Percentiles rank a stretch among this genome's conserved stretches.
Conservation (phyloP, 2,329 filamentous ascomycete species). For the Aspergillus hortae region DNA sequence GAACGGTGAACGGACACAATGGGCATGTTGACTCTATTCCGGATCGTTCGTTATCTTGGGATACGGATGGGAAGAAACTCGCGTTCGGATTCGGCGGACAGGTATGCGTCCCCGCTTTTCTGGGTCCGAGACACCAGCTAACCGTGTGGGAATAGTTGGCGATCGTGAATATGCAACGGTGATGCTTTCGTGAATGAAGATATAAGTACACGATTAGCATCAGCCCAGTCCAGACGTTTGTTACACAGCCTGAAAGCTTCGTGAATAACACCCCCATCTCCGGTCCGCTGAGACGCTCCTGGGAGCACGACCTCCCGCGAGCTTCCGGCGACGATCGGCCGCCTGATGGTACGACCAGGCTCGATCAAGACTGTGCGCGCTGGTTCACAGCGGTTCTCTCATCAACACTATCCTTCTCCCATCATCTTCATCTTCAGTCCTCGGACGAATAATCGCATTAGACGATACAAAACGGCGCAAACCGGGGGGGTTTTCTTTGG, state of each 20-base stretch:
- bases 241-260: too few species aligned
- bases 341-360: not conserved
- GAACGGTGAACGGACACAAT: conserved; percentile 35
- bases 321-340: too few species aligned
- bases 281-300: too few species aligned
- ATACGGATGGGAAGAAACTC: conserved; percentile 52
- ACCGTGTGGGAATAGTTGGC: conserved; percentile 26
- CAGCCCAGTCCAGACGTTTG: too few species aligned
- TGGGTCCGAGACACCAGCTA: conserved; percentile 4
- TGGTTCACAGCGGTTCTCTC: not conserved
- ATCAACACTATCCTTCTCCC: conserved; percentile 11
- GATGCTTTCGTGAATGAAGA: conserved; percentile 12
- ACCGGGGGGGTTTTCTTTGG: conserved; percentile 20
- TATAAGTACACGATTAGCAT: not conserved
- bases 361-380: not conserved
- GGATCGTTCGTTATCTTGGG: conserved; percentile 49
- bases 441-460: conserved; percentile 28
- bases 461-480: conserved; percentile 30
- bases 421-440: conserved; percentile 7
- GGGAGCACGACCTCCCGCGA: too few species aligned
- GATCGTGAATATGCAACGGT: conserved; percentile 39
- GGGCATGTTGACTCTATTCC: conserved; percentile 23
- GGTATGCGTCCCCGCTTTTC: conserved; percentile 32
- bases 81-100: conserved; percentile 49
- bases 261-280: too few species aligned